These are phyloP conservation scores for Thalassiosira profunda DNA, from an alignment of 108 stramenopile species.

Conservation along the genomic window DNA sequence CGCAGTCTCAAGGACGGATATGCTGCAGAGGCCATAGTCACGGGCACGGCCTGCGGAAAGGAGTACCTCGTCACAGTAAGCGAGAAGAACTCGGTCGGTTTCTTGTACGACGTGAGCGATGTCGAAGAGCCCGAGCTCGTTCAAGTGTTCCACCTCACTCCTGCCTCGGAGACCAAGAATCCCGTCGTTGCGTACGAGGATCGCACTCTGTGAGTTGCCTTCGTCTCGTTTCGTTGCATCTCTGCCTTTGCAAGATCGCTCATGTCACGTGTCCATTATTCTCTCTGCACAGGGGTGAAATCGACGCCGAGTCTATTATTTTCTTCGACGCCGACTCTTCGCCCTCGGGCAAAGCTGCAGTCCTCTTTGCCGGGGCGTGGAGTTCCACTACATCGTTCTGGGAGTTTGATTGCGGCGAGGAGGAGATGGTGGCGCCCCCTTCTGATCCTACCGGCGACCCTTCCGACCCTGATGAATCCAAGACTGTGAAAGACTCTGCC, in stretches of 20 bases:
- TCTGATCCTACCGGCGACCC: neutral
- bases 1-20: conserved; percentile 45
- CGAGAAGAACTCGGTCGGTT: conserved; percentile 48
- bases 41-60: conserved; percentile 41
- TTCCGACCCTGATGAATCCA: no score
- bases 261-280: no score
- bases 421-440: no score
- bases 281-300: no score
- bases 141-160: conserved; percentile 54
- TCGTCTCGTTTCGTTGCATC: no score
- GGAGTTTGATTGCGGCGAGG: conserved; percentile 50
- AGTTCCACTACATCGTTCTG: conserved; percentile 36
- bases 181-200: conserved; percentile 49
- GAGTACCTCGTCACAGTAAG: conserved; percentile 31
- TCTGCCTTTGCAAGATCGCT: no score
- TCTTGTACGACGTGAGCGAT: conserved; percentile 46
- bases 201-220: no score
- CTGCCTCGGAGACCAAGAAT: conserved; percentile 37
- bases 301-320: conserved; percentile 48
- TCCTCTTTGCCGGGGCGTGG: conserved; percentile 52
- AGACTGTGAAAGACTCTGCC: no score
- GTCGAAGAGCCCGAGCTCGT: conserved; percentile 24
- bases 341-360: conserved; percentile 52
- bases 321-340: conserved; percentile 31
- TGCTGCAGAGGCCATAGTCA: conserved; percentile 29